These are phyloP conservation scores for Angophora floribunda DNA, from an alignment of 345 rosid species.

Conservation along the genomic window DNA sequence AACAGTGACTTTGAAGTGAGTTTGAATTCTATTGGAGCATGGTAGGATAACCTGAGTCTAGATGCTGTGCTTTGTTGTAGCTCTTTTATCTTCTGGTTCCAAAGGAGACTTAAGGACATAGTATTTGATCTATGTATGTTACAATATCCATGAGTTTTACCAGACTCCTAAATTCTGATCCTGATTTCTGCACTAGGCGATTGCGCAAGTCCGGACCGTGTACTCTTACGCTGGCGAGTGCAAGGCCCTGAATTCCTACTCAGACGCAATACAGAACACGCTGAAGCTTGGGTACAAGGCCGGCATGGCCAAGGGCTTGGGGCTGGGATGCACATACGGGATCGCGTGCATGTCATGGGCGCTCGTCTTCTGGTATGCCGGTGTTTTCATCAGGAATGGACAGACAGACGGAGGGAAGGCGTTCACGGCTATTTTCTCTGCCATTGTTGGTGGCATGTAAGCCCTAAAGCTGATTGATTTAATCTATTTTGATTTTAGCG, in stretches of 20 bases:
- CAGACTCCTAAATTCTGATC: background rate
- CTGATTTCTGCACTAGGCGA: slow-evolving; percentile 34
- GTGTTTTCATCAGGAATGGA: slow-evolving; percentile 92
- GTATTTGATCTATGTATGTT: background rate
- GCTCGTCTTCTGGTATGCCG: slow-evolving; percentile 99
- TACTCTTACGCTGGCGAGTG: slow-evolving; percentile 97
- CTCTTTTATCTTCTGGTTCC: background rate
- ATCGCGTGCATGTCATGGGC: slow-evolving; percentile 99
- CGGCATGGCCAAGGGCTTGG: slow-evolving; percentile 99
- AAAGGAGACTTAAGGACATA: background rate
- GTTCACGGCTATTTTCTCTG: slow-evolving; percentile 96
- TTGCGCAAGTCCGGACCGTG: slow-evolving; percentile 96
- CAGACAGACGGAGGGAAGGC: slow-evolving; percentile 97
- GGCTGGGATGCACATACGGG: slow-evolving; percentile 96
- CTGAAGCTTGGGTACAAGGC: slow-evolving; percentile 98
- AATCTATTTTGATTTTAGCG: background rate
- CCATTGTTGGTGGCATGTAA: slow-evolving; percentile 99
- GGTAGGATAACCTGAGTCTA: background rate
- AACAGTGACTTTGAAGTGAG: background rate
- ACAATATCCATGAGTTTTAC: background rate
- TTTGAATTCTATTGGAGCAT: background rate
- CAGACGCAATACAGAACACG: slow-evolving; percentile 92
- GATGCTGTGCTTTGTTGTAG: background rate
- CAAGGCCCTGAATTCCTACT: slow-evolving; percentile 84
- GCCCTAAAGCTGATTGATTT: slow-evolving; percentile 2